Conservation (phyloP, 495 filamentous ascomycete species). For the Friedmanniomyces endolithicus region DNA sequence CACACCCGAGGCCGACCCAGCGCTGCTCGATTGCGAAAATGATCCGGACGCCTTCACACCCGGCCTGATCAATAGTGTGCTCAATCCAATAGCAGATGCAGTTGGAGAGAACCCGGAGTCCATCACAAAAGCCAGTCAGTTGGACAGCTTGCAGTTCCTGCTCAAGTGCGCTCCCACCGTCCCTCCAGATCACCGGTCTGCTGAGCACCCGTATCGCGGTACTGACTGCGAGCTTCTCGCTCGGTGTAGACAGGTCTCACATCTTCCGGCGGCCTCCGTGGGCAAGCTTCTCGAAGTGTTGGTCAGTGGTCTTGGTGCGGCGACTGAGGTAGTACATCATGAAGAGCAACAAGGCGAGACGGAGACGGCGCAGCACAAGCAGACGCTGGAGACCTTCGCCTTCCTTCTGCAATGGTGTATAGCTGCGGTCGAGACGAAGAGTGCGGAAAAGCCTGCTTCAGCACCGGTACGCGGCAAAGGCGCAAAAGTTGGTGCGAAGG, state of each 20-base stretch:
- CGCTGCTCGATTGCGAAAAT: slow-evolving; percentile 78
- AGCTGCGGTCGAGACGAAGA: slow-evolving; percentile 82
- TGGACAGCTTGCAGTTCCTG: slow-evolving; percentile 89
- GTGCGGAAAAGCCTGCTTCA: slow-evolving; percentile 69
- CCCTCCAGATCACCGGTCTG: slow-evolving; percentile 35
- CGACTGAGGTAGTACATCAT: slow-evolving; percentile 72
- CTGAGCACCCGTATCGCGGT: slow-evolving; percentile 27
- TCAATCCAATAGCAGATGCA: slow-evolving; percentile 89
- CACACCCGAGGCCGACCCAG: slow-evolving; percentile 76
- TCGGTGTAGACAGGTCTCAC: slow-evolving; percentile 62
- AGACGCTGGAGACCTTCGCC: slow-evolving; percentile 83
- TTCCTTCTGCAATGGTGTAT: slow-evolving; percentile 93
- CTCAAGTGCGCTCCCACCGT: slow-evolving; percentile 81
- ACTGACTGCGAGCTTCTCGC: slow-evolving; percentile 56
- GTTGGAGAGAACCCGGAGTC: slow-evolving; percentile 85
- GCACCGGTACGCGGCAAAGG: slow-evolving; percentile 54
- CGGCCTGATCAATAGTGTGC: slow-evolving; percentile 63
- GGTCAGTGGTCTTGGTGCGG: slow-evolving; percentile 82
- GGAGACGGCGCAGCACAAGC: slow-evolving; percentile 73
- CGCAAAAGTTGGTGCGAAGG: slow-evolving; percentile 63
- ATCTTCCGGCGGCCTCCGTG: slow-evolving; percentile 64
- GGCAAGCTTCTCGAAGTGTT: slow-evolving; percentile 91
- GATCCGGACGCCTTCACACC: slow-evolving; percentile 73
- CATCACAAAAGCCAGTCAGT: slow-evolving; percentile 59
- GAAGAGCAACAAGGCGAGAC: slow-evolving; percentile 53